Conservation (phyloP, 2,329 filamentous ascomycete species). For the Exophiala bonariae region DNA sequence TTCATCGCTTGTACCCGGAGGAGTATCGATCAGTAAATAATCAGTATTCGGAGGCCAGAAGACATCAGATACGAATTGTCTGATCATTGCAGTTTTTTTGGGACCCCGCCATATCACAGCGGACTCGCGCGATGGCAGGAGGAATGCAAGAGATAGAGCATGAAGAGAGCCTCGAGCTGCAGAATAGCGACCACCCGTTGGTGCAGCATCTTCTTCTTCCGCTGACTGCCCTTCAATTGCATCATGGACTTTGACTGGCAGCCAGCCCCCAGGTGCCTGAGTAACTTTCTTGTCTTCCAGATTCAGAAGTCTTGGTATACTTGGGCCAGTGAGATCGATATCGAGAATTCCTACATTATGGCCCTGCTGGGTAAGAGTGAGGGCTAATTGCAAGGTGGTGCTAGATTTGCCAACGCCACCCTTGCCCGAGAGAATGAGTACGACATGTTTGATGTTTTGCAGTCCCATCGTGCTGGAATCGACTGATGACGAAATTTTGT, state of each 20-base stretch:
- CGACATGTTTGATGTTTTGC: conserved; percentile 23
- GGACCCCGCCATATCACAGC: conserved; percentile 97
- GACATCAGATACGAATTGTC: conserved; percentile 91
- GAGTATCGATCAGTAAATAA: conserved; percentile 91
- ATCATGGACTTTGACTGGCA: conserved; percentile 80
- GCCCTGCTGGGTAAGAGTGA: conserved; percentile 81
- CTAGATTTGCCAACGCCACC: conserved; percentile 97
- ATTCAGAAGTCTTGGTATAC: conserved; percentile 90
- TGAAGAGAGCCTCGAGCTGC: conserved; percentile 39
- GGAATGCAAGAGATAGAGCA: conserved; percentile 92
- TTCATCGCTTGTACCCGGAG: conserved; percentile 93
- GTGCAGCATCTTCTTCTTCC: background rate
- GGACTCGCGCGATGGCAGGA: conserved; percentile 78
- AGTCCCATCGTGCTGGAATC: conserved; percentile 23
- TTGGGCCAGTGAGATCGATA: conserved; percentile 92
- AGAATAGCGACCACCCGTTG: background rate
- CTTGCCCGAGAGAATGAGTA: conserved; percentile 83
- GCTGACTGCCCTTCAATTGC: conserved; percentile 32
- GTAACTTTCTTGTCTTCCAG: conserved; percentile 87
- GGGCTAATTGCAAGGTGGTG: conserved; percentile 91
- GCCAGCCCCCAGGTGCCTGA: conserved; percentile 88
- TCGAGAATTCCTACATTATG: conserved; percentile 93
- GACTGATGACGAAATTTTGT: conserved; percentile 4
- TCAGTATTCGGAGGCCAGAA: conserved; percentile 81
- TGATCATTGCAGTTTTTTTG: conserved; percentile 98